phyloP scores from a whole-genome alignment of 345 rosid species.

The Populus alba region DNA sequence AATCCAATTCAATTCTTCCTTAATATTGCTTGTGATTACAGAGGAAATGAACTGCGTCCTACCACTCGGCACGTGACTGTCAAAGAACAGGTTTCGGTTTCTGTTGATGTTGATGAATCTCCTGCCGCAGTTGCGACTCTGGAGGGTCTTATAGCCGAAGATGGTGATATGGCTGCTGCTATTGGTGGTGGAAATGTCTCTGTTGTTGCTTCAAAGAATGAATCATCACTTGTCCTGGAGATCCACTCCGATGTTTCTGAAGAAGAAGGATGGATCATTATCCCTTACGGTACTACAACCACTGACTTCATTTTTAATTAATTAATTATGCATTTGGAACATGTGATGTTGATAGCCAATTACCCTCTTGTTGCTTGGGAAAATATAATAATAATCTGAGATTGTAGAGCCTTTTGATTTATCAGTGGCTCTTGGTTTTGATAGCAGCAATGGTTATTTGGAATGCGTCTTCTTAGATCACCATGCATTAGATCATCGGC shows the following conservation, averaged over 20 bases:
- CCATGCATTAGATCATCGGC: too few relatives aligned
- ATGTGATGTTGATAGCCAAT: too few relatives aligned
- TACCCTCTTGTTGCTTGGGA: too few relatives aligned
- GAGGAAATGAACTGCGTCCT: constrained; percentile 72
- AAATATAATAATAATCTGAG: too few relatives aligned
- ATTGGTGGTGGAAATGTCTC: constrained; percentile 33
- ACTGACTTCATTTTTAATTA: not conserved
- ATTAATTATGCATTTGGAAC: too few relatives aligned
- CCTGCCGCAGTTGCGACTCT: constrained; percentile 42
- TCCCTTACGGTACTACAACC: constrained; percentile 63
- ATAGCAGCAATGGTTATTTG: too few relatives aligned
- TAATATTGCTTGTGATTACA: constrained; percentile 1
- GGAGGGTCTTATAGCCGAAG: constrained; percentile 70
- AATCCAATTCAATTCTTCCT: not conserved
- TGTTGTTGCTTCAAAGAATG: constrained; percentile 32
- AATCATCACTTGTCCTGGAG: constrained; percentile 30
- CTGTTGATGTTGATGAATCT: constrained; percentile 41
- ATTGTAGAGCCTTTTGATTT: too few relatives aligned
- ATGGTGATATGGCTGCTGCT: constrained; percentile 30
- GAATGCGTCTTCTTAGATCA: too few relatives aligned
- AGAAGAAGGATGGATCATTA: constrained; percentile 88
- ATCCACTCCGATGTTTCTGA: constrained; percentile 72
- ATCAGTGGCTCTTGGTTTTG: too few relatives aligned
- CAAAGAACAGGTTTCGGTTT: constrained; percentile 35
- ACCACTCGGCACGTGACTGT: constrained; percentile 27